Evolutionary conservation across 1,139 yeast genomes (phyloP).

Genomic region (Lodderomyces theae): DNA sequence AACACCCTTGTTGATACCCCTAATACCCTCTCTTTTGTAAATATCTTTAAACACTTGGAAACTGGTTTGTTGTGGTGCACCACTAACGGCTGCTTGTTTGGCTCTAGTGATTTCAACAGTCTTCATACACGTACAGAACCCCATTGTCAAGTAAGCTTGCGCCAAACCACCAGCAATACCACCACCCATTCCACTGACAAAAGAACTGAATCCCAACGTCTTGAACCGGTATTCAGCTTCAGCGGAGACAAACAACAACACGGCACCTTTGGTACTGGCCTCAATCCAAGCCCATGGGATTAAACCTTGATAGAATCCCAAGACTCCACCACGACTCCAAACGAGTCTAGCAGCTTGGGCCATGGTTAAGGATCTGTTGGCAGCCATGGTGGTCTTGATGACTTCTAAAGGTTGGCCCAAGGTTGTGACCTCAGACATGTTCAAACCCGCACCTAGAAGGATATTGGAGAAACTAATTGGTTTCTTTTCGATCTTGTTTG

Average conservation of each 20-base stretch:
- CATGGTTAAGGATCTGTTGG: constrained; percentile 73
- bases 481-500: constrained; percentile 58
- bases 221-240: constrained; percentile 84
- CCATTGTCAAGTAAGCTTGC: constrained; percentile 95
- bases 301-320: constrained; percentile 94
- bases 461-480: constrained; percentile 88
- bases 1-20: constrained; percentile 96
- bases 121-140: constrained; percentile 97
- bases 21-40: constrained; percentile 78
- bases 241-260: constrained; percentile 86
- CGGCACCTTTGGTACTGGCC: constrained; percentile 99
- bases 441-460: constrained; percentile 89
- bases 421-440: constrained; percentile 89
- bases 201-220: constrained; percentile 62
- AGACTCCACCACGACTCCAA: constrained; percentile 89
- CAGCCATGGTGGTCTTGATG: constrained; percentile 96
- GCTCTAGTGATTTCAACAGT: constrained; percentile 93
- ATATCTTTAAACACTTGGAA: constrained; percentile 86
- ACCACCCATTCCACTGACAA: constrained; percentile 87
- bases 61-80: constrained; percentile 66
- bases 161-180: constrained; percentile 95
- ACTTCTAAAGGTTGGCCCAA: constrained; percentile 97
- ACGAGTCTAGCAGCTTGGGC: constrained; percentile 69
- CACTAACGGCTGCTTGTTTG: constrained; percentile 67
- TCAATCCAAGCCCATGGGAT: constrained; percentile 99